phyloP scores from a whole-genome alignment of 2,329 filamentous ascomycete species.

The Venturia effusa region DNA sequence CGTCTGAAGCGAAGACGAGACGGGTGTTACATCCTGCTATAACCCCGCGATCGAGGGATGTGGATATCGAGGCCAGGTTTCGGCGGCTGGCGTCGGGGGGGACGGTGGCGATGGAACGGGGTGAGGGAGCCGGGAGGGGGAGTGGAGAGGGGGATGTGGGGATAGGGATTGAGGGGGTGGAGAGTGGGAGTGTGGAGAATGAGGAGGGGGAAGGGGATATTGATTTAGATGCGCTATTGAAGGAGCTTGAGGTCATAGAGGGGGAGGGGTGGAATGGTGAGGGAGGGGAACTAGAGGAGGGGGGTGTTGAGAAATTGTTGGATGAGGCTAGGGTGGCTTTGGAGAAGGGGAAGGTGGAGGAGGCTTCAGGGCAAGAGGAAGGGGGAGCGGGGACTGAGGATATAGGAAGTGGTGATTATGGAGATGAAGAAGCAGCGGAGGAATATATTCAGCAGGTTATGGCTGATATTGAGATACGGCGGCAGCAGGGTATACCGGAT shows the following conservation, averaged over 20 bases:
- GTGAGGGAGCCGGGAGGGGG: slow-evolving; percentile 18
- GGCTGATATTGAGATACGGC: slow-evolving; percentile 34
- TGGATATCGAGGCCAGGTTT: slow-evolving; percentile 11
- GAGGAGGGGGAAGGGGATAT: slow-evolving; percentile 34
- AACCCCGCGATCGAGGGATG: slow-evolving; percentile 10
- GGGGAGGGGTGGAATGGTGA: slow-evolving; percentile 14
- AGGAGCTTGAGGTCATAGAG: slow-evolving; percentile 25
- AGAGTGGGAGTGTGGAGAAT: slow-evolving; percentile 15
- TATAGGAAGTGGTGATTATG: slow-evolving; percentile 15
- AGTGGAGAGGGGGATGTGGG: slow-evolving; percentile 32
- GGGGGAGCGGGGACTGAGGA: slow-evolving; percentile 9
- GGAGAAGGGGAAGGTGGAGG: slow-evolving; percentile 26
- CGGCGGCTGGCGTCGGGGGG: slow-evolving; percentile 3
- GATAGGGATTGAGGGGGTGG: slow-evolving; percentile 15
- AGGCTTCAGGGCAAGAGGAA: slow-evolving; percentile 17
- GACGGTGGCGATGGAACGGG: slow-evolving; percentile 18
- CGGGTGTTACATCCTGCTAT: neutral
- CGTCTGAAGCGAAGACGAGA: neutral
- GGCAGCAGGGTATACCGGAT: slow-evolving; percentile 18
- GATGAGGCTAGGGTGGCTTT: slow-evolving; percentile 6
- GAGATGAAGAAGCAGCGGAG: slow-evolving; percentile 31
- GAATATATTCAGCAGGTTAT: slow-evolving; percentile 36
- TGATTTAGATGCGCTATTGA: slow-evolving; percentile 35
- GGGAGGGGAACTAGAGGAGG: neutral
- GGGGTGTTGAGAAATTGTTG: neutral